Base-by-base conservation (phyloP, 2,329 filamentous ascomycete genomes). In the Penicillium griseofulvum region DNA sequence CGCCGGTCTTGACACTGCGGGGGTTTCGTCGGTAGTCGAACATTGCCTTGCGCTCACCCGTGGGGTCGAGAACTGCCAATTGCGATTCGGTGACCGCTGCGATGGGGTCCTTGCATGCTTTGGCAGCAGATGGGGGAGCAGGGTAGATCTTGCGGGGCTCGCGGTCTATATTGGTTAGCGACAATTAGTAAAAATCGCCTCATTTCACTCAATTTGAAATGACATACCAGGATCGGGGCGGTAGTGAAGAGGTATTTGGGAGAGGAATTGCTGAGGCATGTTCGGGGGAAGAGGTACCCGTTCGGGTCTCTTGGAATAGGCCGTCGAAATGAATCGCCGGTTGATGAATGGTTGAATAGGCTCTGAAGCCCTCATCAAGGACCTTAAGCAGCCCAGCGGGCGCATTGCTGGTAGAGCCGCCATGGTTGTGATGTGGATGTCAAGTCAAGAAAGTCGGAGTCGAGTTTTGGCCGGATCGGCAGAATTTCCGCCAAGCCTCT, bases 1-100 rank as follows among this genome's bases (percentile, higher is more conserved):
- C 94, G 68, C 94, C 94, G 1, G 89, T 84, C 67, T 88, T 87
- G 52, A 88, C 91, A 66, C 86, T 84, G 72, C 97, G 91, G 31
- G 83, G 83, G 75, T 93, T 95, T 50, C 81, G 76, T 64, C 83
- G 84, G 60, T 74, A 76, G 62, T 86, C 84, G 79, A 99, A 97
- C 54, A 99, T 86, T 31, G 85, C 84, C 41, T 87, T 88, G 58
- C 93, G 89, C 49, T 88, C 87, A 47, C 91, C 91, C 1, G 87
- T 91, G 5, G 91, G 91, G 76, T 99, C 94, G 68, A 97, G 88
- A 39, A 82, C 74, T 38, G 81, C 71, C 68, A 96, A 82, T 76
- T 96, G 90, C 53, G 83, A 76, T 49, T 81, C 72, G 64, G 87
- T 86, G 65, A 96, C 80, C 55, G 82, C 74, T 36, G 80, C 79